Percentiles rank a stretch among this genome's conserved stretches.
These are phyloP conservation scores for Paratinospora sagittata DNA, from an alignment of 164 flowering plant genomes.

Conservation along the genomic window DNA sequence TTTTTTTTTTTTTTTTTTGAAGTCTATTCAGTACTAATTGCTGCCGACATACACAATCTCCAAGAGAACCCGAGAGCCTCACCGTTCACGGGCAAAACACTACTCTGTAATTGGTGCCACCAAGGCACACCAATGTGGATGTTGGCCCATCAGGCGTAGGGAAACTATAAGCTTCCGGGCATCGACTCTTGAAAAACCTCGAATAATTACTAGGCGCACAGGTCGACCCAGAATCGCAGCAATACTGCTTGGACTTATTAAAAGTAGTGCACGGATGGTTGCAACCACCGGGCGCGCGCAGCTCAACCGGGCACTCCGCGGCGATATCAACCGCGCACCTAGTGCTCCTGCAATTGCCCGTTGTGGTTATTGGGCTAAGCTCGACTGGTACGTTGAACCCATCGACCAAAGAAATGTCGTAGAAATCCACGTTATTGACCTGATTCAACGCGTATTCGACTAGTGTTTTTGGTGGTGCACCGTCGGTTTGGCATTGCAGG, in stretches of 20 bases:
- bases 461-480: conserved; percentile 7
- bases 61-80: too few species aligned
- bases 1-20: too few species aligned
- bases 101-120: conserved; percentile 3
- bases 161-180: conserved; percentile 8
- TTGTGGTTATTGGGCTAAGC: conserved; percentile 8
- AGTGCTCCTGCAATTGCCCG: background rate
- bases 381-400: conserved; percentile 13
- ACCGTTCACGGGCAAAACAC: conserved; percentile 9
- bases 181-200: conserved; percentile 9
- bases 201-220: conserved; percentile 6
- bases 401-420: conserved; percentile 5
- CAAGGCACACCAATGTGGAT: background rate
- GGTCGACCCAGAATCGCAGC: background rate
- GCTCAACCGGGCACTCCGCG: conserved; percentile 5
- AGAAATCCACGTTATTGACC: conserved; percentile 7
- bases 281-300: conserved; percentile 7
- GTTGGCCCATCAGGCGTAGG: conserved; percentile 7
- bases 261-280: conserved; percentile 10
- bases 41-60: too few species aligned
- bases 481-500: conserved; percentile 2
- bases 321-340: conserved; percentile 7
- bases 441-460: conserved; percentile 12
- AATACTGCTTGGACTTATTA: background rate
- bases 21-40: too few species aligned